Evolutionary conservation across 345 rosid species (phyloP), one percentile per base, ranked within the genome.

Genomic region (Populus tremula): DNA sequence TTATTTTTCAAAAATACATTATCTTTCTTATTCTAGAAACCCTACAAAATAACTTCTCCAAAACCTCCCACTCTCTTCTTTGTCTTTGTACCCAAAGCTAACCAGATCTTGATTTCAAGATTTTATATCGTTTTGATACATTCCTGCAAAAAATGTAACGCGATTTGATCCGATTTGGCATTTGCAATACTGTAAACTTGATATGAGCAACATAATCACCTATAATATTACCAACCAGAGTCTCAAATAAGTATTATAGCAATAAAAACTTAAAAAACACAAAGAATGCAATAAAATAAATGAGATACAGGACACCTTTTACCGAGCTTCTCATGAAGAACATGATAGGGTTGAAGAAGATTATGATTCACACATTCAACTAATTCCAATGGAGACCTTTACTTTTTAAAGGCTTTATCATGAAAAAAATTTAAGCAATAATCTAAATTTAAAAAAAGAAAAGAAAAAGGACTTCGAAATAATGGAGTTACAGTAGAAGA

Each of bases 101-200:
- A 85, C 98, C 99, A 96, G 8, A 91, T 95, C 84, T 94, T 94
- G 86, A 94, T 91, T 85, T 90, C 97, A n/a, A 97, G 97, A 81
- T 93, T 96, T 41, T 92, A 98, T 25, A 90, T 36, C 14, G 91
- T 82, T 83, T 90, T 96, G 1, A 91, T 84, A 16, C 95, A 86
- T 81, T 96, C 94, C 83, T 94, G 97, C 69, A 92, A 78, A 16
- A 90, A 18, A 78, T 92, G 97, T 33, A 92, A 87, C 29, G 97
- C 92, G 77, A 96, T 85, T 97, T 93, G 77, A 96, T 85, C 81
- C 91, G 82, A 71, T 96, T 97, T 2, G 98, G 97, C 98, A 96
- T 93, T 45, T 94, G 82, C 86, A 96, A 74, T 6, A 92, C 96
- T 0, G 97, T 94, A 87, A 94, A 94, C 72, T 94, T 96, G 49